Percentiles rank a stretch among this genome's conserved stretches.
These are phyloP conservation scores for Venturia effusa DNA, from an alignment of 2,329 filamentous ascomycete species.

Conservation along the genomic window DNA sequence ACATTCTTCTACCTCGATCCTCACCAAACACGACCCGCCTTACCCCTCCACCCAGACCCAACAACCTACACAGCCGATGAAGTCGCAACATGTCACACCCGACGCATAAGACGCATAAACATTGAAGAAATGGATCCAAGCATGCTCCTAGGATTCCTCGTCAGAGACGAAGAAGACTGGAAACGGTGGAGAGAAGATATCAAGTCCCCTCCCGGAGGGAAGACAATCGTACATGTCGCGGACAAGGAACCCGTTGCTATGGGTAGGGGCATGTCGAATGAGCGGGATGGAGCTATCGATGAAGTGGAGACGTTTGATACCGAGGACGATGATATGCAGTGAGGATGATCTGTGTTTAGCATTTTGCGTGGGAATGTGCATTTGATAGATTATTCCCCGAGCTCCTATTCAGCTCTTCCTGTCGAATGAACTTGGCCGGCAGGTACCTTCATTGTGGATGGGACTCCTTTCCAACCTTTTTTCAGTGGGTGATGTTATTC, in stretches of 20 bases:
- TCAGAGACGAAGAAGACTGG: slow-evolving; percentile 76
- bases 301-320: slow-evolving; percentile 87
- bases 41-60: slow-evolving; percentile 51
- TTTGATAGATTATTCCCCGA: not conserved
- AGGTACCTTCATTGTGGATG: not conserved
- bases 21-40: slow-evolving; percentile 67
- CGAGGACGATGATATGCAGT: slow-evolving; percentile 35
- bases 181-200: slow-evolving; percentile 68
- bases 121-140: slow-evolving; percentile 93
- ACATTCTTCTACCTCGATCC: slow-evolving; percentile 92
- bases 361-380: not conserved
- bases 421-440: not conserved
- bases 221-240: slow-evolving; percentile 75
- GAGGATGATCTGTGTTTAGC: not conserved
- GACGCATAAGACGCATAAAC: slow-evolving; percentile 69
- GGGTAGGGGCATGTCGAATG: slow-evolving; percentile 35
- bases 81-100: slow-evolving; percentile 74
- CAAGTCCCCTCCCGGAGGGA: slow-evolving; percentile 59
- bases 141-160: slow-evolving; percentile 92
- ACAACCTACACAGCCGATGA: slow-evolving; percentile 59
- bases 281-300: slow-evolving; percentile 66
- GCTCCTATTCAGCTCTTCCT: not conserved
- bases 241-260: slow-evolving; percentile 48
- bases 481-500: too few relatives aligned
- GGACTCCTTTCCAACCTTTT: not conserved